Conservation (phyloP, 2,329 filamentous ascomycete genomes). For the Trichoderma polysporum region DNA sequence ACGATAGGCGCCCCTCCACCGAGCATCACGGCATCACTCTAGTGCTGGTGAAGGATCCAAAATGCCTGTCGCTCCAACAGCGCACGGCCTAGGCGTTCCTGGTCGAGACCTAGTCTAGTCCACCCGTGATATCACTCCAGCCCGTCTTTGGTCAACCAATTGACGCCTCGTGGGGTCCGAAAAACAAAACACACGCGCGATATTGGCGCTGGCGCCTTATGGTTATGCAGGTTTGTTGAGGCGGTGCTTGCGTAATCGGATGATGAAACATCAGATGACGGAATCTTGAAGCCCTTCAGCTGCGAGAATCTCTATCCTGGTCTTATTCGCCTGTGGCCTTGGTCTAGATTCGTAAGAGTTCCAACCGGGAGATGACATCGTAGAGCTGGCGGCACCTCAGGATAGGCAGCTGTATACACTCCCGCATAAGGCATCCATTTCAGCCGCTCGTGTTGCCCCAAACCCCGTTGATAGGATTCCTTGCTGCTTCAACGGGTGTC, state of each 20-base stretch:
- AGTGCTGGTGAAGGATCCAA: not conserved
- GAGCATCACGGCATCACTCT: not conserved
- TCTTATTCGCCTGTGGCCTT: not conserved
- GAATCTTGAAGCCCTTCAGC: not conserved
- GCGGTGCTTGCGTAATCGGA: not conserved
- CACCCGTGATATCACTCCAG: not conserved
- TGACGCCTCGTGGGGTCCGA: slow-evolving; percentile 9
- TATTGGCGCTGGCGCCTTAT: not conserved
- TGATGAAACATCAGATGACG: too few relatives aligned
- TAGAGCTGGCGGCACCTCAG: not conserved
- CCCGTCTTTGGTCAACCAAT: not conserved
- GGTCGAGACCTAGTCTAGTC: not conserved
- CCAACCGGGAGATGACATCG: not conserved
- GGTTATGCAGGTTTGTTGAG: not conserved
- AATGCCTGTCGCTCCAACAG: not conserved
- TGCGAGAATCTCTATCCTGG: not conserved
- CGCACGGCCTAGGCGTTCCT: not conserved
- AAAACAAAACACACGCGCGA: not conserved
- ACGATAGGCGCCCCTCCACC: too few relatives aligned
- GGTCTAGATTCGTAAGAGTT: not conserved
- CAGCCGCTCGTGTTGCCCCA: not conserved
- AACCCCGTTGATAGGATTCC: not conserved
- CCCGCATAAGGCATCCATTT: not conserved
- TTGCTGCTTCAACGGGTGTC: slow-evolving; percentile 30
- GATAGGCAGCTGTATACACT: not conserved